Evolutionary conservation across 352 stramenopile genomes (phyloP), one percentile per base, ranked within the genome.

Genomic region (Sclerospora graminicola): DNA sequence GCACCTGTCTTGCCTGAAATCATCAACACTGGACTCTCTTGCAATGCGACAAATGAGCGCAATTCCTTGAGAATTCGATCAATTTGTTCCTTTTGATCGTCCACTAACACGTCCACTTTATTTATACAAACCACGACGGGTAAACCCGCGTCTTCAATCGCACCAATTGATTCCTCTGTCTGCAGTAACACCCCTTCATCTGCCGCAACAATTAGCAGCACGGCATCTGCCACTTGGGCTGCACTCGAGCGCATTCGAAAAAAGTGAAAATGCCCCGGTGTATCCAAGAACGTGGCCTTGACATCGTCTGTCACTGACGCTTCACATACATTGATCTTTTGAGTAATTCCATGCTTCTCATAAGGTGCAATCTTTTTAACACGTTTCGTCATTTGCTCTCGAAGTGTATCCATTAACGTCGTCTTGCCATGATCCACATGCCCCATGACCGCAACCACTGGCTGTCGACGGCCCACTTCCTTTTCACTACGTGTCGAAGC

Each of bases 341-440:
- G 97, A 1, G 97, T 99, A 70, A 99, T 99, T 46, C 96, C 95
- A 16, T 97, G 94, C 5, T 91, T 83, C 65, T 99, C 97, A 30
- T 73, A 82, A 10, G 81, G 74, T 13, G 95, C 96, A 16, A 99
- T 88, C 32, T 55, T 39, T 35, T 57, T 62, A 1, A 56, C 19
- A 1, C 35, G 36, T 1, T 19, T 14, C 28, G 84, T 86, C 45
- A 51, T 65, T 20, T 71, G 41, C 14, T 52, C 41, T 8, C 96
- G 74, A 43, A 99, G 75, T n/a, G 82, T 79, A 65, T 99, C 97
- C 36, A 99, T 82, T 9, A 99, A 68, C n/a, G 94, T 98, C 8
- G 97, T 99, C 65, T 99, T 99, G 53, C 97, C 97, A 68, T 99
- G 97, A 75, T 99, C 97, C 16, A 99, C 96, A 62, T 99, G 97